Percentiles rank a stretch among this genome's conserved stretches.
phyloP scores from a whole-genome alignment of 495 filamentous ascomycete species.

The Geoglossum glabrum region DNA sequence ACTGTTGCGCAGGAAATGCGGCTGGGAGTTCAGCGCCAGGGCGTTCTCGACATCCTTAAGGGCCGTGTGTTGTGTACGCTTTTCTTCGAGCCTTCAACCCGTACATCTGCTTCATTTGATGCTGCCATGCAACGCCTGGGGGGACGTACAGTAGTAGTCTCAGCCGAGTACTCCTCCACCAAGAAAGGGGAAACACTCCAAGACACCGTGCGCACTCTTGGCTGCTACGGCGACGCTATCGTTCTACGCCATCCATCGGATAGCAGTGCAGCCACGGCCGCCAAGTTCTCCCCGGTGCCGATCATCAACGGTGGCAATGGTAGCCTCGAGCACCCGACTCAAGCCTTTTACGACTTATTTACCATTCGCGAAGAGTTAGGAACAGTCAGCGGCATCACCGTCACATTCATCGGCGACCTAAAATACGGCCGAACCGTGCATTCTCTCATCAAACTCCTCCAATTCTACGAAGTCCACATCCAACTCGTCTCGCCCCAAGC shows the following conservation, averaged over 20 bases:
- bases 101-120: constrained; percentile 91
- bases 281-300: constrained; percentile 69
- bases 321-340: constrained; percentile 84
- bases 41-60: constrained; percentile 68
- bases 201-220: constrained; percentile 83
- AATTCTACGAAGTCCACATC: constrained; percentile 82
- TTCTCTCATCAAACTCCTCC: constrained; percentile 77
- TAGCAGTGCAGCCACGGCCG: constrained; percentile 53
- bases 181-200: constrained; percentile 86
- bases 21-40: constrained; percentile 73
- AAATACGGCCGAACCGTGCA: constrained; percentile 87
- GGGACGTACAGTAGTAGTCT: constrained; percentile 57
- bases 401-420: constrained; percentile 89
- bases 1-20: constrained; percentile 94
- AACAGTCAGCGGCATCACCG: constrained; percentile 78
- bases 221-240: constrained; percentile 82
- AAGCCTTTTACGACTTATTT: constrained; percentile 96
- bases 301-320: constrained; percentile 97
- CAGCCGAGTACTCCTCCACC: constrained; percentile 61
- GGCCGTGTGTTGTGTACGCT: constrained; percentile 71
- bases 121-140: constrained; percentile 95
- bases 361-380: constrained; percentile 95
- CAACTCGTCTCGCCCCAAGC: constrained; percentile 72
- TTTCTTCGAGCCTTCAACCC: constrained; percentile 94
- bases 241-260: constrained; percentile 83